phyloP scores from a whole-genome alignment of 345 rosid genomes.

The Reutealis trisperma region DNA sequence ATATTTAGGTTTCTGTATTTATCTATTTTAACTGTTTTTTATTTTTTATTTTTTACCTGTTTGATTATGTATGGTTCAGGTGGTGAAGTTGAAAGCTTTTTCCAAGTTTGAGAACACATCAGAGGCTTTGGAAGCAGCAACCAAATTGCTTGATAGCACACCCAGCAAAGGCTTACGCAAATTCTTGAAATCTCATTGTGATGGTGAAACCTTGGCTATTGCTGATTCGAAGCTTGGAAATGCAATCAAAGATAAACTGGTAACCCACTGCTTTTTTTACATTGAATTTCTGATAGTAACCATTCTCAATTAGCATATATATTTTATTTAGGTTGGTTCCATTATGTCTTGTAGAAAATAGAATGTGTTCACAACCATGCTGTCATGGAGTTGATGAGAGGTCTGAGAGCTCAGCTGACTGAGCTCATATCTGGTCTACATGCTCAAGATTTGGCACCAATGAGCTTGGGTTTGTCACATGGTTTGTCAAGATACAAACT shows the following conservation, averaged over 20 bases:
- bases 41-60: too few species aligned
- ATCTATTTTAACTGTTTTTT: too few species aligned
- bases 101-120: constrained; percentile 86
- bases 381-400: constrained; percentile 93
- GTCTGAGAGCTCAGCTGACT: constrained; percentile 76
- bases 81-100: constrained; percentile 85
- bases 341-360: constrained; percentile 59
- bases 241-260: constrained; percentile 87
- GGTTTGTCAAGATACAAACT: constrained; percentile 88
- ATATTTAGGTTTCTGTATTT: neutral
- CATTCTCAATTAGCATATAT: neutral
- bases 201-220: constrained; percentile 67
- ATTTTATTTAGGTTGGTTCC: neutral
- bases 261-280: constrained; percentile 14
- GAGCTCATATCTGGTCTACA: constrained; percentile 88
- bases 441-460: constrained; percentile 79
- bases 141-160: constrained; percentile 66
- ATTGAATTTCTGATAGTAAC: neutral
- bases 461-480: constrained; percentile 96
- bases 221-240: constrained; percentile 96
- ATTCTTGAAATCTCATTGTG: constrained; percentile 68
- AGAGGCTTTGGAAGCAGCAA: constrained; percentile 78
- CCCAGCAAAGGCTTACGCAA: constrained; percentile 80
- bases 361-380: constrained; percentile 86
- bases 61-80: constrained; percentile 33